Evolutionary conservation across 2,329 filamentous ascomycete genomes (phyloP), one percentile per base, ranked within the genome.

Genomic region (Drechslera avenae): DNA sequence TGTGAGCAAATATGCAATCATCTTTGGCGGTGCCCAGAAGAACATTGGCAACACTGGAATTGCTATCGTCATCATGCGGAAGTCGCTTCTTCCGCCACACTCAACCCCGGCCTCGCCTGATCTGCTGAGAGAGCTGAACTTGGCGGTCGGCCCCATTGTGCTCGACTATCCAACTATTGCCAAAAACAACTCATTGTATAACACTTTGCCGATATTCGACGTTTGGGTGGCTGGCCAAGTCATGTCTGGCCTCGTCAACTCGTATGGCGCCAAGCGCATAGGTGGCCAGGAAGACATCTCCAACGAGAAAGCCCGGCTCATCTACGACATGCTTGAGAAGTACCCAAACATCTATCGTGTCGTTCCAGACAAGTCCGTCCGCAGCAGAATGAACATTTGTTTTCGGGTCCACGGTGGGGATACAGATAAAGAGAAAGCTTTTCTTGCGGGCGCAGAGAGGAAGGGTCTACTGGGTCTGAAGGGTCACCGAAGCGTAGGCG

Each of bases 141-240:
- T 96, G n/a, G 85, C 89, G 1, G 83, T 94, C 33, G 86, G 87
- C 0, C 91, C 93, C 2, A 83, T 90, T 14, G 83, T 97, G 35
- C 78, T 97, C 39, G 84, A 90, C 58, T 97, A 93, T 69, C 87
- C 91, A 56, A 91, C 84, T 0, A 88, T 94, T 60, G 87, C 89
- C 33, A 95, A 95, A 80, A 95, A 95, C 78, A 94, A 96, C 78
- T 94, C 89, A 63, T 81, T 97, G 21, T 97, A 97, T 79, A 97
- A 97, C 76, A 97, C 93, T 0, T 79, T 97, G 9, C 92, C 90
- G 66, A 96, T 97, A 67, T 96, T 97, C 67, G 92, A 93, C 72
- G 89, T 97, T 31, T 97, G 88, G 78, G 84, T 97, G 46, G 90
- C 90, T 13, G 91, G 91, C n/a, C 86, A 90, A 71, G 92, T 97